These are phyloP conservation scores for Fonsecaea multimorphosa DNA, from an alignment of 2,329 filamentous ascomycete genomes.

Conservation along the genomic window DNA sequence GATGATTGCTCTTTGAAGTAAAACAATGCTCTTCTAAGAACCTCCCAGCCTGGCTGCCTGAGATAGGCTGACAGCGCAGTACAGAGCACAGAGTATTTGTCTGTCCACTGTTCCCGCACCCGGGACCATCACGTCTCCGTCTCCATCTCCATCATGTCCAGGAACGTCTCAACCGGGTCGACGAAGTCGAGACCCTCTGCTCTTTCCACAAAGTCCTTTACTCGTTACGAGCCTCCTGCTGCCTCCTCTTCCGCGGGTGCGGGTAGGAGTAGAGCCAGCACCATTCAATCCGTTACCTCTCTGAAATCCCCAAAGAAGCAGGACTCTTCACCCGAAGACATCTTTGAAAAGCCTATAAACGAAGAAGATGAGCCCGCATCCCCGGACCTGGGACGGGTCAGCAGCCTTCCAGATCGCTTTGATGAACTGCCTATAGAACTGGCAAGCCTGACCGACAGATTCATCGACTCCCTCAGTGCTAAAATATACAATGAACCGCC, in stretches of 20 bases:
- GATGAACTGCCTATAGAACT: constrained; percentile 95
- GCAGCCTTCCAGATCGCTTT: constrained; percentile 67
- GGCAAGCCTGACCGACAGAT: constrained; percentile 86
- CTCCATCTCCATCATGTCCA: constrained; percentile 58
- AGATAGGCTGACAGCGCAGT: constrained; percentile 3
- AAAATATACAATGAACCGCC: constrained; percentile 86
- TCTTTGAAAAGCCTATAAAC: constrained; percentile 52
- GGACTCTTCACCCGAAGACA: constrained; percentile 43
- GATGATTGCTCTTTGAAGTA: constrained; percentile 7
- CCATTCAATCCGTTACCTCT: constrained; percentile 30
- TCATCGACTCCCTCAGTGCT: constrained; percentile 85
- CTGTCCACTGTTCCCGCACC: neutral
- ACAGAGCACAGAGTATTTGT: constrained; percentile 4
- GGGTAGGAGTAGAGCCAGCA: constrained; percentile 40
- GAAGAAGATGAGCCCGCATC: constrained; percentile 42
- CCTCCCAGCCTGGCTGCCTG: neutral
- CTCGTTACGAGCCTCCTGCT: constrained; percentile 44
- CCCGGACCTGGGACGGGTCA: constrained; percentile 41
- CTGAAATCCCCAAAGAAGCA: constrained; percentile 37
- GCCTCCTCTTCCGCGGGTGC: constrained; percentile 35
- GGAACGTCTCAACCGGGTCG: constrained; percentile 30
- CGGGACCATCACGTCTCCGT: constrained; percentile 39
- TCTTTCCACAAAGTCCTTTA: constrained; percentile 49
- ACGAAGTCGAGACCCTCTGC: constrained; percentile 43
- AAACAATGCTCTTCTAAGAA: constrained; percentile 3